phyloP scores from a whole-genome alignment of 805 yeast genomes.

The Candida corydali region DNA sequence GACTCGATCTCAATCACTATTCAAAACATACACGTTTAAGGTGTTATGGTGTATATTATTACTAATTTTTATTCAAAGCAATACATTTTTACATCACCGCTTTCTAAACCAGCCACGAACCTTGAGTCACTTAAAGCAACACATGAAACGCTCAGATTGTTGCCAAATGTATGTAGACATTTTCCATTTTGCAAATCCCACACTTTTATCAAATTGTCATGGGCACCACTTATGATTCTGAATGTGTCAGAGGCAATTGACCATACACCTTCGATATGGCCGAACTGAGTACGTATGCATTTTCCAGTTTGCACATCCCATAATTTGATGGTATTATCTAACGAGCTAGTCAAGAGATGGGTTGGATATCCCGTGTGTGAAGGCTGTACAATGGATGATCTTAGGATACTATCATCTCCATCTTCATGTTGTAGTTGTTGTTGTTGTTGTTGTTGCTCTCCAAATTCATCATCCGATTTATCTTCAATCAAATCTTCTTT shows the following conservation, averaged over 20 bases:
- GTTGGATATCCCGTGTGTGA: constrained; percentile 55
- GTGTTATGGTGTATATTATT: no score
- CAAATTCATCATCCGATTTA: constrained; percentile 11
- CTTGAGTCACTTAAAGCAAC: constrained; percentile 88
- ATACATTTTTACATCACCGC: constrained; percentile 81
- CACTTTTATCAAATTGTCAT: constrained; percentile 81
- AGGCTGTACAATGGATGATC: constrained; percentile 7
- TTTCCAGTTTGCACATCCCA: constrained; percentile 88
- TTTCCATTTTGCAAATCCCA: constrained; percentile 96
- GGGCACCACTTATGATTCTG: constrained; percentile 91
- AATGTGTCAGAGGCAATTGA: constrained; percentile 94
- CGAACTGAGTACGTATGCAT: constrained; percentile 92
- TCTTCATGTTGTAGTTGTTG: no score
- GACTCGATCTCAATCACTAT: no score
- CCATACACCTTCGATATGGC: constrained; percentile 99
- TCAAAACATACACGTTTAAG: no score
- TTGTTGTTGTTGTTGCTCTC: neutral
- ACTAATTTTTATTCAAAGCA: constrained; percentile 68
- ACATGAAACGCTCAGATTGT: constrained; percentile 55
- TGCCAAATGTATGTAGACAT: constrained; percentile 89
- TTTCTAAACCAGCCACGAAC: constrained; percentile 86
- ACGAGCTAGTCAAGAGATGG: constrained; percentile 78
- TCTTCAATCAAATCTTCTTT: constrained; percentile 57
- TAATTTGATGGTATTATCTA: constrained; percentile 88
- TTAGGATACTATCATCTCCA: neutral